Conservation (phyloP, 306 rosid species). For the Cucurbita ficifolia region DNA sequence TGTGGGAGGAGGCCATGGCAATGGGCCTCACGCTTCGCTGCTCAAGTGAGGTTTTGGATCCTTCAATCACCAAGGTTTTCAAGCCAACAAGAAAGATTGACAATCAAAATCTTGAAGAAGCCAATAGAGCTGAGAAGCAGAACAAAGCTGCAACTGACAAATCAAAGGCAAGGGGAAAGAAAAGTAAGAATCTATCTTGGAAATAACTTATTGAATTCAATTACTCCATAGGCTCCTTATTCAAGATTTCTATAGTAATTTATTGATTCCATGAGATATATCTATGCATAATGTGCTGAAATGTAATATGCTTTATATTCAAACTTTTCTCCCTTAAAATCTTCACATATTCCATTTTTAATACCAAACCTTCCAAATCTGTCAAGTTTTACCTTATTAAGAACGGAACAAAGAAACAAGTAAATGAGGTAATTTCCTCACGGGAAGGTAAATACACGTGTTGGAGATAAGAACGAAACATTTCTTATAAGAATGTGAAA, state of each 20-base stretch:
- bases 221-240: not conserved
- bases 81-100: slow-evolving; percentile 35
- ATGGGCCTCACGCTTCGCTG: slow-evolving; percentile 56
- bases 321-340: not conserved
- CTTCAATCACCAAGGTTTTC: slow-evolving; percentile 59
- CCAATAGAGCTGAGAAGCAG: slow-evolving; percentile 15
- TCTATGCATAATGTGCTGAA: not conserved
- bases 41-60: slow-evolving; percentile 49
- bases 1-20: slow-evolving; percentile 56
- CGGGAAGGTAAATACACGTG: too few species aligned
- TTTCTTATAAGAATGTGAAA: too few species aligned
- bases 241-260: not conserved
- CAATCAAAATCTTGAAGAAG: slow-evolving; percentile 17
- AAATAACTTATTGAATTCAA: not conserved
- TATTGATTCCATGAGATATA: not conserved
- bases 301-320: too few species aligned
- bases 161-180: slow-evolving; percentile 19
- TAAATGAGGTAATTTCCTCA: too few species aligned
- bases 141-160: slow-evolving; percentile 13
- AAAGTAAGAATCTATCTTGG: not conserved
- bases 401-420: too few species aligned
- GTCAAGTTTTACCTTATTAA: not conserved
- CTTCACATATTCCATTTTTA: not conserved
- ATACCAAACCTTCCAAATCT: not conserved
- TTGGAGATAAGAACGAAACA: too few species aligned